Conservation (phyloP, 176 grass and related monocot species). For the Oryza longistaminata region DNA sequence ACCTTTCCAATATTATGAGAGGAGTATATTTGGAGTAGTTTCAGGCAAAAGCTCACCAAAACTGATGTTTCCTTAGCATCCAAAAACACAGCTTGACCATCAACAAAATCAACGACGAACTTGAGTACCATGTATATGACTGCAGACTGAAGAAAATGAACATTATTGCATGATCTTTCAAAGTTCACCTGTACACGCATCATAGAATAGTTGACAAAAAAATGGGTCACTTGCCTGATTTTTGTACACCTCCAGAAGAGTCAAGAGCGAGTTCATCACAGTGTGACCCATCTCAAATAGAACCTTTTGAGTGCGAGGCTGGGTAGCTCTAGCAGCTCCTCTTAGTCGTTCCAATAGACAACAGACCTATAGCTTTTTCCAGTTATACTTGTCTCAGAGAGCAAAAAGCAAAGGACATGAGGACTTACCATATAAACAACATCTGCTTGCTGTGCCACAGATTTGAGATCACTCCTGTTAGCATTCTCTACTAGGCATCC, state of each 20-base stretch:
- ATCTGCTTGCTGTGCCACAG: conserved; percentile 89
- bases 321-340: conserved; percentile 90
- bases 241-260: conserved; percentile 87
- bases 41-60: conserved; percentile 91
- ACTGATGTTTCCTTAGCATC: conserved; percentile 86
- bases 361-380: conserved; percentile 63
- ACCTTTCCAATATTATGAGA: conserved; percentile 97
- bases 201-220: conserved; percentile 30
- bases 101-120: conserved; percentile 96
- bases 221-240: conserved; percentile 63
- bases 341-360: conserved; percentile 93
- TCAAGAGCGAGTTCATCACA: conserved; percentile 87
- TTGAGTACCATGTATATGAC: conserved; percentile 96
- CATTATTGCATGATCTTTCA: conserved; percentile 28
- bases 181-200: conserved; percentile 7
- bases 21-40: conserved; percentile 87
- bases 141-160: conserved; percentile 59
- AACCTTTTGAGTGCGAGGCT: conserved; percentile 88
- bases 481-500: conserved; percentile 81
- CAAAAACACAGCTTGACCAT: conserved; percentile 90
- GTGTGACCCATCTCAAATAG: conserved; percentile 88
- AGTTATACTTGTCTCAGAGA: conserved; percentile 34
- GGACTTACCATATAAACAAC: conserved; percentile 76
- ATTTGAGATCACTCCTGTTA: conserved; percentile 81
- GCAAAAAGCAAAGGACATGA: conserved; percentile 33